These are phyloP conservation scores for Sporothrix inflata DNA, from an alignment of 2,329 filamentous ascomycete genomes.

Conservation along the genomic window DNA sequence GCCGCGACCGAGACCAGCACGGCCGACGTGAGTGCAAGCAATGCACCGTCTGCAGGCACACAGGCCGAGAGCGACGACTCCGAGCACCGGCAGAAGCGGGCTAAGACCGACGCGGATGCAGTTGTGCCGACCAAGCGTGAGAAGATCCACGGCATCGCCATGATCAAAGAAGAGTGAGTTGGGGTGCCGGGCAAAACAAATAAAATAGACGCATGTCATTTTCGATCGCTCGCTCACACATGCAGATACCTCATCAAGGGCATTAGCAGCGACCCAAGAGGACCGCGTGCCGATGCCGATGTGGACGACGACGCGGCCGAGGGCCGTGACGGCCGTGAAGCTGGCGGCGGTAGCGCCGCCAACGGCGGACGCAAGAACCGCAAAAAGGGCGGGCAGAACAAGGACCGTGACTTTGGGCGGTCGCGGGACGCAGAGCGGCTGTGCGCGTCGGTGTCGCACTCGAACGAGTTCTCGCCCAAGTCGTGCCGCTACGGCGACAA, in stretches of 20 bases:
- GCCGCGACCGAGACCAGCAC: not conserved
- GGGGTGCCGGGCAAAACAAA: too few species aligned
- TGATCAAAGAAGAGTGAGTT: constrained; percentile 72
- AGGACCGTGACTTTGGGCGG: constrained; percentile 75
- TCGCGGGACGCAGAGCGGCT: constrained; percentile 77
- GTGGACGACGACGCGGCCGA: constrained; percentile 56
- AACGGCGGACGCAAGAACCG: constrained; percentile 39
- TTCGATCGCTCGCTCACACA: not conserved
- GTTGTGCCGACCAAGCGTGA: constrained; percentile 36
- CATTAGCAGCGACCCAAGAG: not conserved
- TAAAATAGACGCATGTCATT: too few species aligned
- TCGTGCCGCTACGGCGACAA: constrained; percentile 77
- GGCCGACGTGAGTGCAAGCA: not conserved
- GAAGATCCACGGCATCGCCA: constrained; percentile 62
- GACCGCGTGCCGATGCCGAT: constrained; percentile 33
- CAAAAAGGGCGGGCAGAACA: constrained; percentile 74
- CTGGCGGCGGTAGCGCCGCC: constrained; percentile 3
- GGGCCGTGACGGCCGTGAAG: constrained; percentile 41
- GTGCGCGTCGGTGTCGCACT: constrained; percentile 72
- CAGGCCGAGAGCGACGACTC: constrained; percentile 15
- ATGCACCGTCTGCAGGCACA: not conserved
- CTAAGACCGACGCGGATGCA: constrained; percentile 52
- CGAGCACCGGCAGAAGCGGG: constrained; percentile 55
- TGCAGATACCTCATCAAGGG: constrained; percentile 48
- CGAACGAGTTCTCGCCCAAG: constrained; percentile 78